Conservation (phyloP, 2,329 filamentous ascomycete genomes). For the Fusarium irregulare region DNA sequence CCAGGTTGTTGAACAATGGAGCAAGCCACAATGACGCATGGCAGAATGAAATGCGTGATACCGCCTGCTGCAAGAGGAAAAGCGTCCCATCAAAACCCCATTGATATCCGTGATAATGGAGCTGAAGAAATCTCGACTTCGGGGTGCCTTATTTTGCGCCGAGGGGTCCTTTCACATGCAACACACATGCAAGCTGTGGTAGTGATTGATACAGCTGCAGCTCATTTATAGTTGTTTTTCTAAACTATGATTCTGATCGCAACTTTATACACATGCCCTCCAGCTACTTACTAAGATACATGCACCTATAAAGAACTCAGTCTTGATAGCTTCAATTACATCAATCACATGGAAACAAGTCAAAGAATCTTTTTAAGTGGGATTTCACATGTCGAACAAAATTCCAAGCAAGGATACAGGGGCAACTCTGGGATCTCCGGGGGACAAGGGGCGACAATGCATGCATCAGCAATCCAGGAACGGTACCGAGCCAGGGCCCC, state of each 20-base stretch:
- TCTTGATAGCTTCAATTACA: background rate
- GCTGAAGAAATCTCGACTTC: constrained; percentile 18
- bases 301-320: background rate
- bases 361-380: constrained; percentile 17
- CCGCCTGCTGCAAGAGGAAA: constrained; percentile 42
- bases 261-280: too few relatives aligned
- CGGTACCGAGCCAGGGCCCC: constrained; percentile 32
- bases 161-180: constrained; percentile 35
- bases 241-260: background rate
- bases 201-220: background rate
- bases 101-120: constrained; percentile 38
- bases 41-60: constrained; percentile 41
- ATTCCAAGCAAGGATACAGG: constrained; percentile 36
- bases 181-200: constrained; percentile 36
- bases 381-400: constrained; percentile 39
- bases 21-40: constrained; percentile 48
- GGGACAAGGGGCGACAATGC: constrained; percentile 34
- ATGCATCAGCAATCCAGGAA: constrained; percentile 42
- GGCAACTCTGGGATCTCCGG: constrained; percentile 29
- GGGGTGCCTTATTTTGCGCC: constrained; percentile 14
- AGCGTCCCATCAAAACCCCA: constrained; percentile 46
- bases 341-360: constrained; percentile 8
- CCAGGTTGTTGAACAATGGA: constrained; percentile 47
- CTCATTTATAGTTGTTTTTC: background rate
- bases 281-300: background rate